These are phyloP conservation scores for Daldinia childiae DNA, from an alignment of 495 filamentous ascomycete genomes.

Conservation along the genomic window DNA sequence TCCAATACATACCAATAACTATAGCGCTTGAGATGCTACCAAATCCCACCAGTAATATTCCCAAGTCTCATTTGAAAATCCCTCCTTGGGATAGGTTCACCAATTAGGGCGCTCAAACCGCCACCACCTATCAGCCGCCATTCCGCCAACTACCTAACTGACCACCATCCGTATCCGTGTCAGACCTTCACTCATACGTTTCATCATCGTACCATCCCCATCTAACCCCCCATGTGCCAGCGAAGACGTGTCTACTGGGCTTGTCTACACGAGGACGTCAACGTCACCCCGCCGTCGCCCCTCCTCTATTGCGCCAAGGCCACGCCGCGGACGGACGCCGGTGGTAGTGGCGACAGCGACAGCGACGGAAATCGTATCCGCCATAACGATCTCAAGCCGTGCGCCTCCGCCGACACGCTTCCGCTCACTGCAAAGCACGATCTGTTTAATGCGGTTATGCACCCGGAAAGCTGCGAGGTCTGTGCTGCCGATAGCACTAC, in stretches of 20 bases:
- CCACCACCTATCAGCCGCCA: neutral
- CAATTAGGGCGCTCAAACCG: neutral
- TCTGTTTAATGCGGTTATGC: neutral
- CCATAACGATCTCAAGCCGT: neutral
- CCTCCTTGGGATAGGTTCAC: neutral
- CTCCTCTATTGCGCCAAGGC: slow-evolving; percentile 13
- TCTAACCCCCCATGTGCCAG: neutral
- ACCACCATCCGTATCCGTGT: neutral
- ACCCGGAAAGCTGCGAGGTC: neutral
- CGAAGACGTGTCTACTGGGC: slow-evolving; percentile 12
- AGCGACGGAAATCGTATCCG: neutral
- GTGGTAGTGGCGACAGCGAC: neutral
- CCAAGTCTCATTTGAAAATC: neutral
- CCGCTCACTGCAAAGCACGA: neutral
- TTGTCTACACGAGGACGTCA: slow-evolving; percentile 26
- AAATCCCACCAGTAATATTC: neutral
- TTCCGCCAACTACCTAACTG: neutral
- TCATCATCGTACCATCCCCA: neutral
- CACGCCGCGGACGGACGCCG: neutral
- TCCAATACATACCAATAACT: neutral
- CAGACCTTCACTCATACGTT: neutral
- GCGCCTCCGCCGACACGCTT: neutral
- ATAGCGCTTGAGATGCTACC: neutral
- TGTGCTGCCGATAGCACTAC: neutral
- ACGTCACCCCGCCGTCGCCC: slow-evolving; percentile 11